Evolutionary conservation across 768 basidiomycete genomes (phyloP).

Genomic region (Amanita phalloides): DNA sequence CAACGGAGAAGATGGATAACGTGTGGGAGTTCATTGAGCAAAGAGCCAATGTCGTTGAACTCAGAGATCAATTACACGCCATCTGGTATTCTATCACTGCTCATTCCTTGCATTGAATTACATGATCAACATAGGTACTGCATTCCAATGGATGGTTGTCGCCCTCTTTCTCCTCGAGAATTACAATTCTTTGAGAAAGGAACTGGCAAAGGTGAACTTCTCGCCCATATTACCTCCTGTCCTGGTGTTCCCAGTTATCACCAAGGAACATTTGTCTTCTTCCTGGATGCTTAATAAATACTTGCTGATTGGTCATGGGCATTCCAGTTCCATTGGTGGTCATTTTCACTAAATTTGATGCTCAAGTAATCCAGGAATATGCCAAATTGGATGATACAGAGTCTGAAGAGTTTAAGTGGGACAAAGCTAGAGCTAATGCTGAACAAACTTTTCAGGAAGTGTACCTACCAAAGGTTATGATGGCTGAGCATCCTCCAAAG

Average conservation of each 20-base stretch:
- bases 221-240: not conserved
- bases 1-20: conserved; percentile 14
- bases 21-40: conserved; percentile 21
- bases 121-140: conserved; percentile 23
- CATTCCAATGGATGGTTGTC: conserved; percentile 16
- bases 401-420: conserved; percentile 6
- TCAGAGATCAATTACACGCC: conserved; percentile 21
- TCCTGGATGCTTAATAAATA: not conserved
- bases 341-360: conserved; percentile 28
- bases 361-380: conserved; percentile 13
- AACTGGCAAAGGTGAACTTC: conserved; percentile 13
- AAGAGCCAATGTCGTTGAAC: conserved; percentile 8
- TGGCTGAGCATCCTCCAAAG: conserved; percentile 1
- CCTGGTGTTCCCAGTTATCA: not conserved
- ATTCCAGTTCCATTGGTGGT: conserved; percentile 25
- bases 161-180: conserved; percentile 19
- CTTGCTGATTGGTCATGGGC: not conserved
- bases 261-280: not conserved
- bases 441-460: conserved; percentile 8
- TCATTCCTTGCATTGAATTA: not conserved
- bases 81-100: conserved; percentile 21
- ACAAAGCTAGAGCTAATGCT: conserved; percentile 9
- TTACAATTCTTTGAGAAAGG: conserved; percentile 18
- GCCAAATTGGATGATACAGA: conserved; percentile 3
- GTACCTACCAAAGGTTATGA: not conserved